Evolutionary conservation across 1,284 basidiomycete species (phyloP).

Genomic region (Cryptococcus wingfieldii): DNA sequence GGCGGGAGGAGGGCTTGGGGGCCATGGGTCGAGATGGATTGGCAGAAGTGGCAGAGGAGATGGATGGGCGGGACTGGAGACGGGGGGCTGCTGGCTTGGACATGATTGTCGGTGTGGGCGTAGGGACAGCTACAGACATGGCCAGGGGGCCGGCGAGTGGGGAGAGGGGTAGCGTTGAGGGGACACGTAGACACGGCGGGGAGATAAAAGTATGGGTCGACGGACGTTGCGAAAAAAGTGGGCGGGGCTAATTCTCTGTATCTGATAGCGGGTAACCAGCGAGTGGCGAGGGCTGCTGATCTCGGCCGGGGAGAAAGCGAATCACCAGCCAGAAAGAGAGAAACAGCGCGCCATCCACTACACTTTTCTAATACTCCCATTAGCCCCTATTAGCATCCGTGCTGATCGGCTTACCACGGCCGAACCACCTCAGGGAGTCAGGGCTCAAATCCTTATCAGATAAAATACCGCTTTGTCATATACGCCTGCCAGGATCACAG

Average conservation of each 20-base stretch:
- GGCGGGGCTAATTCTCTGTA: background rate
- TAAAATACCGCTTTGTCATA: no score
- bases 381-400: no score
- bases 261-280: constrained; percentile 3
- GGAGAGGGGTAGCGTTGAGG: background rate
- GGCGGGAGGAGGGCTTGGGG: background rate
- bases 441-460: no score
- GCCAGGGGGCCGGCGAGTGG: background rate
- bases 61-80: constrained; percentile 5
- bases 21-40: background rate
- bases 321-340: background rate
- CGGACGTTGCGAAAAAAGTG: background rate
- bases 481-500: no score
- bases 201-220: background rate
- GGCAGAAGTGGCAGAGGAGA: background rate
- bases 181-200: background rate
- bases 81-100: constrained; percentile 3
- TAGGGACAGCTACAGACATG: constrained; percentile 12
- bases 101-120: constrained; percentile 6
- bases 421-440: no score
- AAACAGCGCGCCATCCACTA: no score
- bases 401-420: no score
- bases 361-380: no score
- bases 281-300: background rate
- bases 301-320: background rate